Base-by-base conservation (phyloP, 257 asterid species). In the Gentiana straminea region DNA sequence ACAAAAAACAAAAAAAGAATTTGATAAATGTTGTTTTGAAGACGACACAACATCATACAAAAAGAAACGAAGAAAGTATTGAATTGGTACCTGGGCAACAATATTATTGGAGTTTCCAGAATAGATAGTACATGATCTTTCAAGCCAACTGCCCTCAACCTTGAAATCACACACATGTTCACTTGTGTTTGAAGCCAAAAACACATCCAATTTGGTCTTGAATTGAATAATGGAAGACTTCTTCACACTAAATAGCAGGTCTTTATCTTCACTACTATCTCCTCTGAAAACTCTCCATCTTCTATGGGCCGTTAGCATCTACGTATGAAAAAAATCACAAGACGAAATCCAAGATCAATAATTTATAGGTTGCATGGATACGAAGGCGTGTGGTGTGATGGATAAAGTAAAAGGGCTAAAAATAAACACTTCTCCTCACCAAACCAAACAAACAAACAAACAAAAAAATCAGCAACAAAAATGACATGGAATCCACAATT, bases 231-330 rank as follows among this genome's bases (percentile, higher is more conserved):
- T 33, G 8, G 73, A 69, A 4, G 81, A 71, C 49, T 61, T 71
- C 39, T 68, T 72, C 35, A 65, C 73, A 33, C 70, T 75, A 36
- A 71, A 75, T 7, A 75, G 52, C 13, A 68, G 45, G 57, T 64
- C 62, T 45, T 64, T 59, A 0, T 69, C 55, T 56, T 62, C 54
- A n/a, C 67, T 60, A 44, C 64, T 58, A 13, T 71, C 70, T 54
- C 81, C 81, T 45, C 73, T 61, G 41, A 75, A 75, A 2, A 55
- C 81, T 66, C 65, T 69, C 96, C 94, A 90, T 71, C 91, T 79
- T 52, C 84, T 68, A 68, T 84, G 98, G 3, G 78, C 86, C 57
- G 77, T 57, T 34, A 82, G 35, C 65, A 79, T 48, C 96, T 91
- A 78, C 65, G 13, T 24, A 24, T 24, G 24, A 24, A 24, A 24